Evolutionary conservation across 2,329 filamentous ascomycete genomes (phyloP).

Genomic region (Fusarium abutilonis): DNA sequence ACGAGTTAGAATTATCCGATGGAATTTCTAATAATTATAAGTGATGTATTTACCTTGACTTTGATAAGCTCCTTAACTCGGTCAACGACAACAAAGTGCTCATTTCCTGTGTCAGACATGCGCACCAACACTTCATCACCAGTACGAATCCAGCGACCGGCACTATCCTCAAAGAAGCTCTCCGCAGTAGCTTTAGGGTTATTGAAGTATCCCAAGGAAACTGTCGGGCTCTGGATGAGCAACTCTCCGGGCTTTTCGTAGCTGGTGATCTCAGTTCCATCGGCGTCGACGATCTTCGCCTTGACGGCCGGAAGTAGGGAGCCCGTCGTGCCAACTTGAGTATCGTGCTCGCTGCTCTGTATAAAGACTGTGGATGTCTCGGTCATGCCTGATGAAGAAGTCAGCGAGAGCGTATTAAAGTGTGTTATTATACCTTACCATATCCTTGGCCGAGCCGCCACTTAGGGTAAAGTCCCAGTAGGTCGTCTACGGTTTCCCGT

Average conservation of each 20-base stretch:
- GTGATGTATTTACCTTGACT: slow-evolving; percentile 66
- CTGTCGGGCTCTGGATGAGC: slow-evolving; percentile 78
- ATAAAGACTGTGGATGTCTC: slow-evolving; percentile 19
- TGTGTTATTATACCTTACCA: slow-evolving; percentile 55
- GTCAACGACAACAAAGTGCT: slow-evolving; percentile 88
- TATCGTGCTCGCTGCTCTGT: slow-evolving; percentile 63
- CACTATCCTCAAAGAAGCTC: slow-evolving; percentile 73
- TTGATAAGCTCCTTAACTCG: slow-evolving; percentile 77
- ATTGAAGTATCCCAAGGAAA: slow-evolving; percentile 85
- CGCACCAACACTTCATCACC: slow-evolving; percentile 83
- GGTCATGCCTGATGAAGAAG: slow-evolving; percentile 61
- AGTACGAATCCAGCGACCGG: slow-evolving; percentile 80
- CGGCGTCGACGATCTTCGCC: slow-evolving; percentile 70
- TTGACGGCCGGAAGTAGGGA: slow-evolving; percentile 70
- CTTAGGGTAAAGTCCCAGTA: slow-evolving; percentile 68
- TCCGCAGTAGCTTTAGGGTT: slow-evolving; percentile 84
- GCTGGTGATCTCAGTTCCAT: slow-evolving; percentile 73
- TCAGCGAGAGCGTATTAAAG: slow-evolving; percentile 47
- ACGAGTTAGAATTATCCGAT: neutral
- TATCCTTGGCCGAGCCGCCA: slow-evolving; percentile 78
- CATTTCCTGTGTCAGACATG: slow-evolving; percentile 69
- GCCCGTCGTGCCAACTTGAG: slow-evolving; percentile 75
- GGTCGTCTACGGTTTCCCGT: slow-evolving; percentile 70
- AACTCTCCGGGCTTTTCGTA: slow-evolving; percentile 83
- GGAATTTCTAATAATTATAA: accelerated